These are phyloP conservation scores for Paecilomyces formosus DNA, from an alignment of 2,329 filamentous ascomycete species.

Conservation along the genomic window DNA sequence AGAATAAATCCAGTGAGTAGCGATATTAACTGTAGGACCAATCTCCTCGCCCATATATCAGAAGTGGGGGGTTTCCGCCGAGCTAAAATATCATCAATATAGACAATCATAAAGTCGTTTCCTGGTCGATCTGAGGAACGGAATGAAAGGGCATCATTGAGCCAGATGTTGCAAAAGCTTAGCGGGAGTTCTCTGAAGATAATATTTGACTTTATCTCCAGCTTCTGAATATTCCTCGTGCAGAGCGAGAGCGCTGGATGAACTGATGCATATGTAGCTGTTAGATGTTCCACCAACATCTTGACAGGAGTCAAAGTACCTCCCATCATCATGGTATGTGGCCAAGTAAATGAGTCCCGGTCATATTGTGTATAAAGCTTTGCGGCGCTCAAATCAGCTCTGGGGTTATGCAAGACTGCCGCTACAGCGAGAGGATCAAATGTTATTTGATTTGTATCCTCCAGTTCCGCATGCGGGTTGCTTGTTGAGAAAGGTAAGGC, in stretches of 20 bases:
- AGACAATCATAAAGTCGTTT: constrained; percentile 22
- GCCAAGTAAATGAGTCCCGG: constrained; percentile 19
- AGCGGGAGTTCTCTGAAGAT: constrained; percentile 24
- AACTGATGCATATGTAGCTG: constrained; percentile 14
- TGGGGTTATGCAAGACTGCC: constrained; percentile 22
- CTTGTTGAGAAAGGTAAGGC: constrained; percentile 9
- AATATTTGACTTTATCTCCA: constrained; percentile 21
- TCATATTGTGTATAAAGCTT: constrained; percentile 23
- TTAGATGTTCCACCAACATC: constrained; percentile 23
- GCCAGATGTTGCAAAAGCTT: constrained; percentile 20
- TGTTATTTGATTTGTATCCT: constrained; percentile 12
- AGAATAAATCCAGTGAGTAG: constrained; percentile 18
- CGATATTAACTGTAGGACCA: constrained; percentile 14
- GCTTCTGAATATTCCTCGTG: constrained; percentile 16
- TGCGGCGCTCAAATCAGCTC: constrained; percentile 21
- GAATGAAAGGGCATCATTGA: constrained; percentile 20
- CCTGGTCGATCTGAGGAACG: constrained; percentile 13
- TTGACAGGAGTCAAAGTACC: constrained; percentile 22
- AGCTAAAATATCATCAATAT: constrained; percentile 12
- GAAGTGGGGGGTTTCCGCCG: constrained; percentile 1
- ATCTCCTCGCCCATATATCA: constrained; percentile 8
- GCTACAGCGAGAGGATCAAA: constrained; percentile 28
- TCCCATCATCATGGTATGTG: constrained; percentile 25
- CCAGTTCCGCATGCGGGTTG: constrained; percentile 8
- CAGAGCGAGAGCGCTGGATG: constrained; percentile 22